phyloP scores from a whole-genome alignment of 2,329 filamentous ascomycete genomes.

The Penicillium sp. region DNA sequence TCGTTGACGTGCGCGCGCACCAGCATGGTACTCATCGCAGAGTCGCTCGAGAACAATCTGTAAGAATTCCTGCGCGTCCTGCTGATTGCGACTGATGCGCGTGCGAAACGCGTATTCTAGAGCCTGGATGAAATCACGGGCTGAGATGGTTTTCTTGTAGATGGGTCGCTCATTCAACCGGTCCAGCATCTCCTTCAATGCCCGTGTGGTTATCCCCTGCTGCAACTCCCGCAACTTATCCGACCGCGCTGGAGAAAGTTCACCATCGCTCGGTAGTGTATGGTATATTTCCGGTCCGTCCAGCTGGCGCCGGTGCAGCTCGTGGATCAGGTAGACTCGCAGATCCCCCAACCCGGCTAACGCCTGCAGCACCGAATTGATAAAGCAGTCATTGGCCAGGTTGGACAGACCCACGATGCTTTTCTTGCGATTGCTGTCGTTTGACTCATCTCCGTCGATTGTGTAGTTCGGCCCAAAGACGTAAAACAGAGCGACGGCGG shows the following conservation, averaged over 20 bases:
- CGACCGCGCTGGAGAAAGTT: slow-evolving; percentile 38
- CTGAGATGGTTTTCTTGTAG: slow-evolving; percentile 89
- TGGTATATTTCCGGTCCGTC: slow-evolving; percentile 76
- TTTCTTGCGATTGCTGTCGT: slow-evolving; percentile 66
- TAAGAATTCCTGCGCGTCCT: slow-evolving; percentile 96
- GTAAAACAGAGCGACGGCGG: slow-evolving; percentile 91
- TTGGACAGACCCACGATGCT: slow-evolving; percentile 86
- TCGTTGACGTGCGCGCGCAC: slow-evolving; percentile 64
- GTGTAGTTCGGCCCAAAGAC: slow-evolving; percentile 98
- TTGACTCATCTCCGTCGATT: slow-evolving; percentile 73
- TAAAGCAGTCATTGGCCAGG: slow-evolving; percentile 92
- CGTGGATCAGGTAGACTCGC: slow-evolving; percentile 85
- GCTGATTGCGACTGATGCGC: slow-evolving; percentile 88
- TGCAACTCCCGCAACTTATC: slow-evolving; percentile 63
- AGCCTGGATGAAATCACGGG: slow-evolving; percentile 75
- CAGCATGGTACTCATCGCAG: slow-evolving; percentile 91
- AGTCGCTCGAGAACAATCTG: slow-evolving; percentile 90
- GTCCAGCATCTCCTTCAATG: slow-evolving; percentile 89
- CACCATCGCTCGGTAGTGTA: slow-evolving; percentile 51
- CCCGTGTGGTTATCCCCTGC: slow-evolving; percentile 76
- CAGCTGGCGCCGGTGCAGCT: slow-evolving; percentile 78
- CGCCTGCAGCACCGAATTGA: slow-evolving; percentile 93
- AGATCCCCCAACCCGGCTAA: slow-evolving; percentile 87
- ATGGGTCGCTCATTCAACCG: slow-evolving; percentile 89
- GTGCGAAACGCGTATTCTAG: slow-evolving; percentile 85